phyloP scores from a whole-genome alignment of 2,329 filamentous ascomycete species.

The Trichoderma atroviride region DNA sequence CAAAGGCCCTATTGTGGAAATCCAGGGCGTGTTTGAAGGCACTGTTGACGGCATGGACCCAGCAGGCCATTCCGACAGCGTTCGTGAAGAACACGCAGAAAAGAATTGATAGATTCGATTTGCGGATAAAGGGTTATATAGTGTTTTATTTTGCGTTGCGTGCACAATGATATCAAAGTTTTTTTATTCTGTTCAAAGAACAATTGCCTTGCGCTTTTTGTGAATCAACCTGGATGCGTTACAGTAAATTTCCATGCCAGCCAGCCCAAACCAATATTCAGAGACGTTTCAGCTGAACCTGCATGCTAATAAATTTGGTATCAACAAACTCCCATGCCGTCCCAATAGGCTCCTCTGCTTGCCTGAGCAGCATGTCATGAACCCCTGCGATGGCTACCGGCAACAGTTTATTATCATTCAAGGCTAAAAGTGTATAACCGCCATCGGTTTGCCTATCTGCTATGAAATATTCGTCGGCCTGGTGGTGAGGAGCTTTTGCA shows the following conservation, averaged over 20 bases:
- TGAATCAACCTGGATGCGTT: neutral
- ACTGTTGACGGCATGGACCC: slow-evolving; percentile 18
- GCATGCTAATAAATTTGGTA: neutral
- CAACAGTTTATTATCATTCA: neutral
- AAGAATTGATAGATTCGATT: slow-evolving; percentile 3
- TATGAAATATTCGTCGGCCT: slow-evolving; percentile 1
- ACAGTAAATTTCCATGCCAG: neutral
- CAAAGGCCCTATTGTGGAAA: slow-evolving; percentile 37
- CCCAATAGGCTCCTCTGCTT: neutral
- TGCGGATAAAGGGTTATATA: neutral
- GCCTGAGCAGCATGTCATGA: neutral
- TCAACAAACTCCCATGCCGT: slow-evolving; percentile 24
- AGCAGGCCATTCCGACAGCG: neutral
- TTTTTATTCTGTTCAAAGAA: neutral
- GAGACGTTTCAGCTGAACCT: neutral
- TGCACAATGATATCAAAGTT: slow-evolving; percentile 4
- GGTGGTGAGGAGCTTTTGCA: neutral
- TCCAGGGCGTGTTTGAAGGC: slow-evolving; percentile 17
- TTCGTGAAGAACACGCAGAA: slow-evolving; percentile 9
- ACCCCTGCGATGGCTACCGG: neutral
- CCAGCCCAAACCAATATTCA: too few species aligned
- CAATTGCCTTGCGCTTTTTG: neutral
- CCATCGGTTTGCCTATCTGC: neutral
- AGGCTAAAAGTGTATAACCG: slow-evolving; percentile 7
- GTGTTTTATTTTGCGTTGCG: neutral